Conservation (phyloP, 345 rosid species). For the Salix exigua region DNA sequence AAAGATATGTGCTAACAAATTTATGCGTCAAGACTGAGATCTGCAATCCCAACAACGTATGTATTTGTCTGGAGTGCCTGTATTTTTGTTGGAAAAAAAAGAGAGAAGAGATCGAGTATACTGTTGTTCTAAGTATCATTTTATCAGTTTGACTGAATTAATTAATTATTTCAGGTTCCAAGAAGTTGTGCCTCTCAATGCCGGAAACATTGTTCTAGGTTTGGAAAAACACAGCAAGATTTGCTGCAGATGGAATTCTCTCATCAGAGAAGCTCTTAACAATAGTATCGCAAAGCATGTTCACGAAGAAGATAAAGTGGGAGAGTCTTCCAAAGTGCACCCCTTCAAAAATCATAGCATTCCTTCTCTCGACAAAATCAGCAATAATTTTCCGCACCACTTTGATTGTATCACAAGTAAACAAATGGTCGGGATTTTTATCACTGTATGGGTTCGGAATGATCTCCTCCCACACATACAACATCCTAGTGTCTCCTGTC, state of each 20-base stretch:
- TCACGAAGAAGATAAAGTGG: conserved; percentile 27
- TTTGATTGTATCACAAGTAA: conserved; percentile 49
- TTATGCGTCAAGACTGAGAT: background rate
- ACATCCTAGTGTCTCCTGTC: conserved; percentile 75
- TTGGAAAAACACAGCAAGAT: conserved; percentile 26
- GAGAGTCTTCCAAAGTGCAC: background rate
- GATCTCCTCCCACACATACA: conserved; percentile 53
- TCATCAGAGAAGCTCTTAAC: conserved; percentile 29
- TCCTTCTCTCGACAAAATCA: conserved; percentile 25
- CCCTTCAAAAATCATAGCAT: background rate
- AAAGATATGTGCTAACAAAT: background rate
- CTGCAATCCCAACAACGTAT: background rate
- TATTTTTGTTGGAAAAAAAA: background rate
- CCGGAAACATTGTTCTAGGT: conserved; percentile 32
- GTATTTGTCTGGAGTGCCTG: background rate
- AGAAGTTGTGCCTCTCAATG: conserved; percentile 42
- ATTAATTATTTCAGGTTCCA: conserved; percentile 32
- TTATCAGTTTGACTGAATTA: background rate
- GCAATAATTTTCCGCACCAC: conserved; percentile 21
- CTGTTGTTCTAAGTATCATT: too few species aligned
- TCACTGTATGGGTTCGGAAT: conserved; percentile 79
- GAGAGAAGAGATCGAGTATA: background rate
- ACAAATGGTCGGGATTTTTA: conserved; percentile 92
- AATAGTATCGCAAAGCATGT: background rate
- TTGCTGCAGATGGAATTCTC: conserved; percentile 25